Conservation (phyloP, 1,284 basidiomycete genomes). For the Ustilago esculenta region DNA sequence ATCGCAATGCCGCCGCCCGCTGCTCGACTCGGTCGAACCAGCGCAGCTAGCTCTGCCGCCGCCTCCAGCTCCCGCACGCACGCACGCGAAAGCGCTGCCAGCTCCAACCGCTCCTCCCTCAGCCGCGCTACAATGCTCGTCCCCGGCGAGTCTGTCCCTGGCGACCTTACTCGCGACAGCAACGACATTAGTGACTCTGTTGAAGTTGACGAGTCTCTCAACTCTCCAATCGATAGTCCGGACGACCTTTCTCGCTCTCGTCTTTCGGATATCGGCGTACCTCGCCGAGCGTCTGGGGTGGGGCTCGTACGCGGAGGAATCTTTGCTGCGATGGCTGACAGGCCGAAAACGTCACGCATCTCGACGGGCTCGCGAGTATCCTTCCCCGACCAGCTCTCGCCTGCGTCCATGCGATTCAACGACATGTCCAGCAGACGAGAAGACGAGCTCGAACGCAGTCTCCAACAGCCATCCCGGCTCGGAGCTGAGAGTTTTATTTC, state of each 20-base stretch:
- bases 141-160: conserved; percentile 44
- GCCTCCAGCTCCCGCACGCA: conserved; percentile 15
- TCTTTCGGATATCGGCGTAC: conserved; percentile 35
- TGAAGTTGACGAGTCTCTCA: conserved; percentile 27
- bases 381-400: conserved; percentile 28
- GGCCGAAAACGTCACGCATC: conserved; percentile 17
- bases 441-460: conserved; percentile 35
- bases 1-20: conserved; percentile 41
- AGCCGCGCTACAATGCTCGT: conserved; percentile 34
- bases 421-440: conserved; percentile 37
- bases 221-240: neutral
- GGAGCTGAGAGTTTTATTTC: conserved; percentile 25
- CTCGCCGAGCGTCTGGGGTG: conserved; percentile 29
- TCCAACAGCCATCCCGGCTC: conserved; percentile 4
- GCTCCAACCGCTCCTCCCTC: conserved; percentile 20
- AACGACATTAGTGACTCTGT: conserved; percentile 32
- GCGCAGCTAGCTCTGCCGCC: conserved; percentile 18
- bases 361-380: conserved; percentile 41
- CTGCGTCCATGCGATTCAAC: conserved; percentile 26
- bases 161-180: conserved; percentile 46
- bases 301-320: conserved; percentile 38
- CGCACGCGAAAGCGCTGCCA: conserved; percentile 23
- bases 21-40: conserved; percentile 9
- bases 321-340: conserved; percentile 43
- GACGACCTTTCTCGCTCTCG: conserved; percentile 22